These are phyloP conservation scores for Udeniomyces megalosporus DNA, from an alignment of 768 basidiomycete genomes.

Conservation along the genomic window DNA sequence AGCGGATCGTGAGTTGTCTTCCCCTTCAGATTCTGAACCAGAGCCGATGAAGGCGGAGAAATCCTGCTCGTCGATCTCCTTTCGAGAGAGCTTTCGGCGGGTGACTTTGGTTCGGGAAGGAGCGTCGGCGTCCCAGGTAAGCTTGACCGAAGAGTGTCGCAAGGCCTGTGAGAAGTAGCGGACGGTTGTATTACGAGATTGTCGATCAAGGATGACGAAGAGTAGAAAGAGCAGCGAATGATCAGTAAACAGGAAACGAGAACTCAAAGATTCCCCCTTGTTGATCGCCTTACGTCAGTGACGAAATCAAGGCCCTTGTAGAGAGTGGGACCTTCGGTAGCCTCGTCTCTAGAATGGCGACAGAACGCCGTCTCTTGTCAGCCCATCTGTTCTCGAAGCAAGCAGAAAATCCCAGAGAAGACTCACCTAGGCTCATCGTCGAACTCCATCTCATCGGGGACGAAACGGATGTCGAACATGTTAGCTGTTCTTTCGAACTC, in stretches of 20 bases:
- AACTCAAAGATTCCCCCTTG: too few species aligned
- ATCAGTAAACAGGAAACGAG: too few species aligned
- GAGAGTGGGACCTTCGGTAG: constrained; percentile 24
- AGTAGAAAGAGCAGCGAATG: not conserved
- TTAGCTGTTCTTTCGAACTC: constrained; percentile 96
- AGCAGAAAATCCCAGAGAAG: not conserved
- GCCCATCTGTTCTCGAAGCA: not conserved
- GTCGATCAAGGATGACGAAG: too few species aligned
- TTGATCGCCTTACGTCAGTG: constrained; percentile 65
- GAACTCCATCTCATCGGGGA: constrained; percentile 76
- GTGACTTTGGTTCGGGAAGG: constrained; percentile 67
- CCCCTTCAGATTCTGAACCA: constrained; percentile 43
- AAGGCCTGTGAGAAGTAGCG: constrained; percentile 63
- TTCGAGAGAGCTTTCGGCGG: constrained; percentile 54
- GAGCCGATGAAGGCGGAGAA: constrained; percentile 66
- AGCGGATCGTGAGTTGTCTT: constrained; percentile 43
- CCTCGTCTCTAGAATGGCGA: constrained; percentile 52
- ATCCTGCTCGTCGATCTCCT: constrained; percentile 82
- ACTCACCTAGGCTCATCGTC: constrained; percentile 55
- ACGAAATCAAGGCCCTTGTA: constrained; percentile 75
- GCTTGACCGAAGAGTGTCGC: constrained; percentile 90
- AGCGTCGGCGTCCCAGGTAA: constrained; percentile 98
- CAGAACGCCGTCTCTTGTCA: not conserved
- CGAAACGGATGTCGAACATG: constrained; percentile 84
- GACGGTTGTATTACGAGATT: too few species aligned